Conservation (phyloP, 2,329 filamentous ascomycete genomes). For the Pestalotiopsis sp. region DNA sequence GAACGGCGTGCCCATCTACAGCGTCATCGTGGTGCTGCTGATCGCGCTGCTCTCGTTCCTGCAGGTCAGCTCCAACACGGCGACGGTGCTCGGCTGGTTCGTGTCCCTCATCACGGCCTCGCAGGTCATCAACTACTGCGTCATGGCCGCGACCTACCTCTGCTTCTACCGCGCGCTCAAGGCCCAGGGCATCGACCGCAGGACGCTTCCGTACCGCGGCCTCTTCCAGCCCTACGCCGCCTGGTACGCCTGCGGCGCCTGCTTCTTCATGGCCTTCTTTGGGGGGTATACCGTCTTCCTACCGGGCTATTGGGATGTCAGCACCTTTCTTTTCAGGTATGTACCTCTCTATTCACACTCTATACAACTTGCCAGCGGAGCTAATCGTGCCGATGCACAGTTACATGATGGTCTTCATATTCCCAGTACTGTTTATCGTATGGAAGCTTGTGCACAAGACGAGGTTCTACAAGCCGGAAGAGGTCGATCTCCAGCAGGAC, state of each 20-base stretch:
- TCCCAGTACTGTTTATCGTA: slow-evolving; percentile 66
- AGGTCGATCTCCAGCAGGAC: slow-evolving; percentile 64
- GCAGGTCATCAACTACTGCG: slow-evolving; percentile 71
- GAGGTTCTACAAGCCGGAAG: slow-evolving; percentile 51
- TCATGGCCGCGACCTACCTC: slow-evolving; percentile 70
- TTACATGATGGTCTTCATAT: slow-evolving; percentile 73
- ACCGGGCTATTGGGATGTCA: slow-evolving; percentile 65
- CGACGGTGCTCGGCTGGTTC: slow-evolving; percentile 73
- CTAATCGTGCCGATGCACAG: slow-evolving; percentile 23
- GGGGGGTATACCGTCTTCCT: slow-evolving; percentile 77
- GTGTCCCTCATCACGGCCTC: slow-evolving; percentile 70
- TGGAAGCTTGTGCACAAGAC: slow-evolving; percentile 74
- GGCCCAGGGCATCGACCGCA: slow-evolving; percentile 67
- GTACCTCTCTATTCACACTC: slow-evolving; percentile 22
- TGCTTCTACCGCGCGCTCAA: slow-evolving; percentile 69
- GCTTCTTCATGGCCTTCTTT: slow-evolving; percentile 71
- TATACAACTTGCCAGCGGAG: neutral
- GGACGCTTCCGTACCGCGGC: slow-evolving; percentile 69
- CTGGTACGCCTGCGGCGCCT: slow-evolving; percentile 63
- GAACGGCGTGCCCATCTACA: slow-evolving; percentile 72
- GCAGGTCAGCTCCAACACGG: slow-evolving; percentile 64
- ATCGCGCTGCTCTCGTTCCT: slow-evolving; percentile 74
- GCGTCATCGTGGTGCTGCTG: slow-evolving; percentile 63
- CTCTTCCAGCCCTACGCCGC: slow-evolving; percentile 71
- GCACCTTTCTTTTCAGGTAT: slow-evolving; percentile 72